These are phyloP conservation scores for Stentor coeruleus DNA, from an alignment of 73 alveolate species.

Conservation along the genomic window DNA sequence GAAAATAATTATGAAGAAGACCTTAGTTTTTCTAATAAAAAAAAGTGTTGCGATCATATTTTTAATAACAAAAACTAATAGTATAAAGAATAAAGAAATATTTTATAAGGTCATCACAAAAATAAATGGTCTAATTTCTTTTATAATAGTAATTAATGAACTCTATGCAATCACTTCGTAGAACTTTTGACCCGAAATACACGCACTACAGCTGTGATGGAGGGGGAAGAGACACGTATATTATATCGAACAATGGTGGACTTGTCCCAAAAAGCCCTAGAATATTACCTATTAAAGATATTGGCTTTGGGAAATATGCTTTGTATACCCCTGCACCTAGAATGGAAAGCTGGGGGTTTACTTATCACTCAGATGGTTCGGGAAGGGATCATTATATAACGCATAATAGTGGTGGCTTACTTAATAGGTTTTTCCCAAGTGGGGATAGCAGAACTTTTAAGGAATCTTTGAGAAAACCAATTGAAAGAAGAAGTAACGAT, in stretches of 20 bases:
- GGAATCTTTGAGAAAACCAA: slow-evolving; percentile 2
- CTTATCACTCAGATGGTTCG: slow-evolving; percentile 15
- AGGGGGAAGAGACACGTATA: slow-evolving; percentile 34
- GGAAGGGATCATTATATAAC: slow-evolving; percentile 18
- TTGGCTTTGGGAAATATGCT: background rate
- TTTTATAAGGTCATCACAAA: too few species aligned
- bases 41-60: background rate
- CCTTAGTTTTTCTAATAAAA: background rate
- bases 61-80: too few species aligned
- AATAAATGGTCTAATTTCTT: too few species aligned
- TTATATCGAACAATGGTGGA: slow-evolving; percentile 36
- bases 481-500: background rate
- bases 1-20: background rate
- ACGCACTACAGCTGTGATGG: slow-evolving; percentile 50
- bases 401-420: slow-evolving; percentile 6
- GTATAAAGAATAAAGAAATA: too few species aligned
- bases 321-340: background rate
- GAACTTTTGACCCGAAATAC: slow-evolving; percentile 48
- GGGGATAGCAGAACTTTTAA: background rate
- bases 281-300: background rate
- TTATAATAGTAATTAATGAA: background rate
- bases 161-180: background rate
- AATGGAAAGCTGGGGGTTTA: background rate
- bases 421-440: background rate
- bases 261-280: background rate